A percentile compares a stretch with the other conserved stretches of the same genome.
phyloP scores from a whole-genome alignment of 768 basidiomycete genomes.

The Rhizopogon rudus region DNA sequence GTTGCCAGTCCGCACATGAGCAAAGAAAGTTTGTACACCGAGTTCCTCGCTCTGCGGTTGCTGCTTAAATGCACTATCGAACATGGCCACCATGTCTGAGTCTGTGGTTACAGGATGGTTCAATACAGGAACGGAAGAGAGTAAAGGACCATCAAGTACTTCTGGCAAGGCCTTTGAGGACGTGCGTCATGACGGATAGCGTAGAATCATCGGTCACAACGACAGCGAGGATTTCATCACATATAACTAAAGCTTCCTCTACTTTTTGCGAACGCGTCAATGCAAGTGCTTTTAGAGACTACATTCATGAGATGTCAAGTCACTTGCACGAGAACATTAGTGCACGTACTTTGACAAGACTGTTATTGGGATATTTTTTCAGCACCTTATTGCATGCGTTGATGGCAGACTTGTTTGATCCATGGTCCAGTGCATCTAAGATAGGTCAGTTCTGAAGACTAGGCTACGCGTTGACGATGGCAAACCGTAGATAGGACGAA shows the following conservation, averaged over 20 bases:
- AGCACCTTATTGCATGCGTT: conserved; percentile 83
- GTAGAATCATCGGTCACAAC: conserved; percentile 73
- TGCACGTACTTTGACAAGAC: conserved; percentile 57
- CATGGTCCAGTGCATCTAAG: conserved; percentile 79
- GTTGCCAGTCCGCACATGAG: conserved; percentile 70
- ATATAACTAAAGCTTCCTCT: conserved; percentile 73
- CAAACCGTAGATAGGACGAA: conserved; percentile 82
- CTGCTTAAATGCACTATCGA: conserved; percentile 80
- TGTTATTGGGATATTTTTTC: conserved; percentile 77
- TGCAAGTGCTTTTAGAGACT: conserved; percentile 84
- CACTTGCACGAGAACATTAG: background rate
- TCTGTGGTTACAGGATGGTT: conserved; percentile 32
- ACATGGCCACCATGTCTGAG: conserved; percentile 79
- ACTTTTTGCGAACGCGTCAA: conserved; percentile 81
- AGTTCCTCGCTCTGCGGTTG: conserved; percentile 80
- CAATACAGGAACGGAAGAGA: background rate
- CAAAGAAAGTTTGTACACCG: conserved; percentile 80
- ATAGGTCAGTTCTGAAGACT: conserved; percentile 1
- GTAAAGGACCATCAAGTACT: conserved; percentile 28
- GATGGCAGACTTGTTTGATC: conserved; percentile 83
- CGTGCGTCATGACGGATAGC: conserved; percentile 79
- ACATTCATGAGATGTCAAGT: conserved; percentile 11
- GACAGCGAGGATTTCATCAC: conserved; percentile 72
- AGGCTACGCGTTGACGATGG: conserved; percentile 2
- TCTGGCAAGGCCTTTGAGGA: conserved; percentile 73